Base-by-base conservation (phyloP, 306 rosid species). In the Datisca glomerata region DNA sequence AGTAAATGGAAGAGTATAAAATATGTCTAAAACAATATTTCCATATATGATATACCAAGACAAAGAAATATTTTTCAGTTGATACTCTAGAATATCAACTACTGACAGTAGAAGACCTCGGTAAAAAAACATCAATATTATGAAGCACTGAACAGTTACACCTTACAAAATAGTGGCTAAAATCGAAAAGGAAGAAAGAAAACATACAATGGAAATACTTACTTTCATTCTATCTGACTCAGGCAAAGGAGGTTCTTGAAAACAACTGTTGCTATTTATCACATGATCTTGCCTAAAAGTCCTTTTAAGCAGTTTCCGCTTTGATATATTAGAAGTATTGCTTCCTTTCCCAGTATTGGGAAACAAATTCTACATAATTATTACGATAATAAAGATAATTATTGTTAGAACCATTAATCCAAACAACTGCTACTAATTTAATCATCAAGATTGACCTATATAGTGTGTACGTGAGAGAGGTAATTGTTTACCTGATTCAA, bases 401-500 rank as follows among this genome's bases (percentile, higher is more conserved):
- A 2, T 7, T 37, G 8, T 37, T 9, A 37, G 14, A 37, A 12
- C 19, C 18, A 37, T 2, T 2, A 17, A 37, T 9, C 18, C 7
- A 37, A 37, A 13, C 18, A 37, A 12, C 18, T 7, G 7, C 8
- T 37, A 14, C 4, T 2, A 17, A 23, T 21, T 23, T 16, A 21
- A 8, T 4, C 13, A 22, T 38, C n/a, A 42, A 13, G 25, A 24
- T 4, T 12, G 23, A 18, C 18, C 31, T 38, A 12, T 4, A 21
- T 4, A 41, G 20, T 6, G 9, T 21, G 35, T 14, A 31, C 38
- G 21, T 46, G 14, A 42, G 61, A 21, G 40, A 38, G 24, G 15
- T 12, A 43, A 41, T 37, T 24, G 47, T 22, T 43, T 59, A 83
- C 97, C 97, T 65, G 56, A 51, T 55, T 47, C 46, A 68, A 43